Conservation (phyloP, 495 filamentous ascomycete species). For the Chaetomium fimeti region DNA sequence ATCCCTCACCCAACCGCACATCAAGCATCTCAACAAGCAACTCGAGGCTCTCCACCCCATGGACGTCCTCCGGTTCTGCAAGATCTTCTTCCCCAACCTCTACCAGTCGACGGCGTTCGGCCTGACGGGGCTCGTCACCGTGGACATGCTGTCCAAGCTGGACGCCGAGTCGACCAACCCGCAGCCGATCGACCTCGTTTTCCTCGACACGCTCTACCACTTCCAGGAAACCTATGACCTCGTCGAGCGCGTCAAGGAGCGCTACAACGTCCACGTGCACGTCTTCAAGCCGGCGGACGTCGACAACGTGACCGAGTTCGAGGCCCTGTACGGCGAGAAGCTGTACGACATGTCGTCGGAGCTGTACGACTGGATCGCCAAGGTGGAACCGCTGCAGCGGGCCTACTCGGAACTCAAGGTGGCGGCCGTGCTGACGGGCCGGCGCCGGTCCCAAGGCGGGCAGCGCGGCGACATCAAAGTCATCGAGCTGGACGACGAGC, state of each 20-base stretch:
- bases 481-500: constrained; percentile 85
- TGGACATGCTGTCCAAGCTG: constrained; percentile 93
- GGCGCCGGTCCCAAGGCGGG: constrained; percentile 87
- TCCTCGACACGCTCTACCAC: constrained; percentile 95
- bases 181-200: constrained; percentile 79
- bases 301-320: constrained; percentile 71
- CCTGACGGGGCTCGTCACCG: constrained; percentile 84
- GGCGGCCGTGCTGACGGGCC: constrained; percentile 91
- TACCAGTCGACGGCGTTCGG: constrained; percentile 98
- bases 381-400: constrained; percentile 93
- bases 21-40: constrained; percentile 85
- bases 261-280: constrained; percentile 78
- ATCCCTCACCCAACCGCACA: constrained; percentile 82
- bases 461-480: constrained; percentile 85
- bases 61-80: constrained; percentile 91
- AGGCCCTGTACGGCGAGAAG: constrained; percentile 71
- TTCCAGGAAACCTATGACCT: constrained; percentile 86
- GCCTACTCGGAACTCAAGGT: constrained; percentile 87
- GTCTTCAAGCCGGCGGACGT: constrained; percentile 79
- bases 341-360: constrained; percentile 86
- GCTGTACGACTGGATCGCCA: constrained; percentile 93
- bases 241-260: constrained; percentile 70
- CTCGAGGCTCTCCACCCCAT: constrained; percentile 70
- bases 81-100: constrained; percentile 82
- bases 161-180: constrained; percentile 63